A percentile compares a stretch with the other conserved stretches of the same genome.
phyloP scores from a whole-genome alignment of 495 filamentous ascomycete species.

The Talaromyces nanjingensis region DNA sequence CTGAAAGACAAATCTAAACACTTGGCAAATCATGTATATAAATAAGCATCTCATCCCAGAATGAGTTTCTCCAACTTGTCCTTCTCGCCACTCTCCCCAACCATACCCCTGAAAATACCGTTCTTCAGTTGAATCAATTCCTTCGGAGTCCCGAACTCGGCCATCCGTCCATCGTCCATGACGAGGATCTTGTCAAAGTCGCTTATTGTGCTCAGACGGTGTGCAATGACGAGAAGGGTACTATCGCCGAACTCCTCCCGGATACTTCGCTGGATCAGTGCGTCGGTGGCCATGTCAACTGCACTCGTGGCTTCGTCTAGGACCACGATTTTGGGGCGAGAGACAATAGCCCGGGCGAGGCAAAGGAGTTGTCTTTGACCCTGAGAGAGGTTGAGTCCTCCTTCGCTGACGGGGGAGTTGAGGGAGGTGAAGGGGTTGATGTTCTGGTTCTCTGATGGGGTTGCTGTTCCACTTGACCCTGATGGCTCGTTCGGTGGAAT shows the following conservation, averaged over 20 bases:
- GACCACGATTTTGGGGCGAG: slow-evolving; percentile 75
- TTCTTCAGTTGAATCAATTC: slow-evolving; percentile 54
- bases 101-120: slow-evolving; percentile 64
- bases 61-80: slow-evolving; percentile 1
- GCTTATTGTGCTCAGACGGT: slow-evolving; percentile 77
- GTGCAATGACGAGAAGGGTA: slow-evolving; percentile 81
- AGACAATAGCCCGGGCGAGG: slow-evolving; percentile 78
- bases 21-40: not conserved
- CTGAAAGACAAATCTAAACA: not conserved
- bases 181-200: slow-evolving; percentile 84
- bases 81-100: slow-evolving; percentile 49
- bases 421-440: slow-evolving; percentile 31
- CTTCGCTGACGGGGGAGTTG: slow-evolving; percentile 58
- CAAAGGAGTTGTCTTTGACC: slow-evolving; percentile 86
- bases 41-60: not conserved
- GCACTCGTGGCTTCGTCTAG: slow-evolving; percentile 87
- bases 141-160: slow-evolving; percentile 64
- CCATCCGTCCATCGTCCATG: slow-evolving; percentile 65
- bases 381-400: slow-evolving; percentile 72
- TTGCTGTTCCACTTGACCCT: not conserved
- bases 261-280: slow-evolving; percentile 74
- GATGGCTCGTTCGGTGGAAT: not conserved
- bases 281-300: slow-evolving; percentile 82
- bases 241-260: slow-evolving; percentile 71
- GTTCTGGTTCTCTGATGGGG: slow-evolving; percentile 75